A percentile compares a stretch with the other conserved stretches of the same genome.
Evolutionary conservation across 1,284 basidiomycete species (phyloP).

Genomic region (Irpex sp.): DNA sequence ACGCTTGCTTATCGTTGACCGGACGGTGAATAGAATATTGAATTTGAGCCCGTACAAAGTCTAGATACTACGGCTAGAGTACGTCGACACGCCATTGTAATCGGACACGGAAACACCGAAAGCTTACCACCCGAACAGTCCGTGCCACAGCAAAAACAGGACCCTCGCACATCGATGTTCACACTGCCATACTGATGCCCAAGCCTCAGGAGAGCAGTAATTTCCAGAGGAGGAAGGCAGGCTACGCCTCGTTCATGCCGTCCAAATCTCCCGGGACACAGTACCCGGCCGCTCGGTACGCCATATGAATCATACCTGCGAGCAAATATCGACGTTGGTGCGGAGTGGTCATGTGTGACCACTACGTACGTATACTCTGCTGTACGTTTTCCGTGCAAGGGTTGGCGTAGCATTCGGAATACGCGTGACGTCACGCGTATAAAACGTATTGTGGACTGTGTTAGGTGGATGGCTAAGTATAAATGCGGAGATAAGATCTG

Average conservation of each 20-base stretch:
- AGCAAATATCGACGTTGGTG: conserved; percentile 1
- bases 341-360: neutral
- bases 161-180: too few species aligned
- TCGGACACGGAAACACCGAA: too few species aligned
- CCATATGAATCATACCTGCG: neutral
- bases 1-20: neutral
- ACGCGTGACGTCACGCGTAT: conserved; percentile 1
- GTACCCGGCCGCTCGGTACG: neutral
- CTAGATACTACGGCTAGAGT: too few species aligned
- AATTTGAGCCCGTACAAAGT: too few species aligned
- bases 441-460: too few species aligned
- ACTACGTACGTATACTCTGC: neutral
- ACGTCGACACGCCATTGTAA: too few species aligned
- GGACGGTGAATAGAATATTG: too few species aligned
- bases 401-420: neutral
- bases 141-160: too few species aligned
- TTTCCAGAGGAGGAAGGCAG: neutral
- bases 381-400: neutral
- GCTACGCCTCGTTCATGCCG: neutral
- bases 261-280: neutral
- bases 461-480: too few species aligned
- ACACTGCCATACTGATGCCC: too few species aligned
- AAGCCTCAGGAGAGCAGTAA: neutral
- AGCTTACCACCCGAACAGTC: too few species aligned
- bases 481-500: too few species aligned